phyloP scores from a whole-genome alignment of 2,329 filamentous ascomycete species.

The Beauveria brongniartii region DNA sequence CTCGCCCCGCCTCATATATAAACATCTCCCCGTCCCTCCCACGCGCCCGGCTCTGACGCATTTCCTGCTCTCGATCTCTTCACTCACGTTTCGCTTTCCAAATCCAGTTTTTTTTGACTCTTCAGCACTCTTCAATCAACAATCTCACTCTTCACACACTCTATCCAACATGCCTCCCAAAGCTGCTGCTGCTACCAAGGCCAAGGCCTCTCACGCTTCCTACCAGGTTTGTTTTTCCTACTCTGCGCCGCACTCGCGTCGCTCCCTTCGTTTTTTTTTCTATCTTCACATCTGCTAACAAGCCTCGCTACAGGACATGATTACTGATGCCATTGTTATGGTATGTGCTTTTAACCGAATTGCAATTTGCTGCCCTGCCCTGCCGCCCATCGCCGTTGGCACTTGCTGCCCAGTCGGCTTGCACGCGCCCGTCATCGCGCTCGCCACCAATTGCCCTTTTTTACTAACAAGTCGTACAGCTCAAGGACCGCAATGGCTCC shows the following conservation, averaged over 20 bases:
- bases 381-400: conserved; percentile 14
- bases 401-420: conserved; percentile 5
- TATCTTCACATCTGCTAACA: conserved; percentile 18
- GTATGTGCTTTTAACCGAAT: conserved; percentile 34
- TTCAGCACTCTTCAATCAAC: not conserved
- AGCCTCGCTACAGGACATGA: conserved; percentile 47
- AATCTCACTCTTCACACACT: conserved; percentile 15
- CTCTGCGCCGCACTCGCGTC: not conserved
- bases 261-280: conserved; percentile 13
- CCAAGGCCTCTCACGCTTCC: conserved; percentile 44
- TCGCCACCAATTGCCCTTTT: conserved; percentile 4
- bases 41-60: conserved; percentile 42
- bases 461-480: conserved; percentile 35
- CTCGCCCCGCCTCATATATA: conserved; percentile 53
- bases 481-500: conserved; percentile 55
- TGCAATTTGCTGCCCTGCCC: conserved; percentile 13
- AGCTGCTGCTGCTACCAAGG: conserved; percentile 32
- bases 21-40: conserved; percentile 43
- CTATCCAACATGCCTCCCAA: conserved; percentile 49
- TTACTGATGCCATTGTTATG: conserved; percentile 52
- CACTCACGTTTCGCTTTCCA: conserved; percentile 13
- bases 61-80: conserved; percentile 30
- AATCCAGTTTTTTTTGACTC: conserved; percentile 16
- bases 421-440: conserved; percentile 5
- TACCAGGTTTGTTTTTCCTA: conserved; percentile 45